These are phyloP conservation scores for Camellia granthamiana DNA, from an alignment of 148 eudicot genomes.

Conservation along the genomic window DNA sequence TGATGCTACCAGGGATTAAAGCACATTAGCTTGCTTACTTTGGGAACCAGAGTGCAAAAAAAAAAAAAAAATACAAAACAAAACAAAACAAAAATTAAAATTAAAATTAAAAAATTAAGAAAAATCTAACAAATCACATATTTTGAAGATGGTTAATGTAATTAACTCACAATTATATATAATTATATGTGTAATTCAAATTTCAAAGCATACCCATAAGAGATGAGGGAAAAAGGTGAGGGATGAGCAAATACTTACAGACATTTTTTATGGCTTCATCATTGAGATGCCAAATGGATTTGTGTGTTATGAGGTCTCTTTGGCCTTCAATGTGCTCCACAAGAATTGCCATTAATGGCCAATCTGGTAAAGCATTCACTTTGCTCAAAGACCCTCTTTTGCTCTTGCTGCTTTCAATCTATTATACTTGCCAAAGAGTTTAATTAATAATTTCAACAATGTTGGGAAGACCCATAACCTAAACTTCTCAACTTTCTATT, in stretches of 20 bases:
- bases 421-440: too few species aligned
- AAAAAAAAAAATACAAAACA: too few species aligned
- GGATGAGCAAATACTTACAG: constrained; percentile 44
- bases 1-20: too few species aligned
- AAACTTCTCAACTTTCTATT: background rate
- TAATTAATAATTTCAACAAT: background rate
- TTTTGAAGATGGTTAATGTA: too few species aligned
- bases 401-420: constrained; percentile 28
- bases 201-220: background rate
- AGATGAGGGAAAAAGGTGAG: background rate
- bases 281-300: constrained; percentile 85
- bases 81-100: too few species aligned
- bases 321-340: constrained; percentile 81
- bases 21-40: too few species aligned
- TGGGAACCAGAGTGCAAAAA: too few species aligned
- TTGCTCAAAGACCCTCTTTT: constrained; percentile 25
- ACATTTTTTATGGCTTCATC: constrained; percentile 69
- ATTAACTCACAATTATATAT: too few species aligned
- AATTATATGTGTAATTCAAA: background rate
- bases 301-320: constrained; percentile 63
- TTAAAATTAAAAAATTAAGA: too few species aligned
- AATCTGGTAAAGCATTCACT: constrained; percentile 64
- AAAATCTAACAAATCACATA: too few species aligned
- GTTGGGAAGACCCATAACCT: too few species aligned
- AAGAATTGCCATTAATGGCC: constrained; percentile 76